phyloP scores from a whole-genome alignment of 768 basidiomycete species.

The Mycena rosella region DNA sequence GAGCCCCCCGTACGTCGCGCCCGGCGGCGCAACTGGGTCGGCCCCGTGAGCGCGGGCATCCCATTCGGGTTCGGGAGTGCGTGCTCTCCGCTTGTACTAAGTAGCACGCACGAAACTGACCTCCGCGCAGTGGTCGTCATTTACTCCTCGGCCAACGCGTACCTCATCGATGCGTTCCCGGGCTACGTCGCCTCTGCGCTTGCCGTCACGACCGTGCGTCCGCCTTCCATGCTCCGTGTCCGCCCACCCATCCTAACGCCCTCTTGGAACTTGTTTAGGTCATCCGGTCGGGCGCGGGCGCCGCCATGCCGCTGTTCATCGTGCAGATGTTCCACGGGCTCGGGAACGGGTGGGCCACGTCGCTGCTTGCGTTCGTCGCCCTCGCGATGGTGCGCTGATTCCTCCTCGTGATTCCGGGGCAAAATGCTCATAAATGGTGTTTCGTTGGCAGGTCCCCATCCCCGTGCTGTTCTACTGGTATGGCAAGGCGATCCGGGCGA shows the following conservation, averaged over 20 bases:
- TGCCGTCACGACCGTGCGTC: constrained; percentile 53
- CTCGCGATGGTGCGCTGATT: constrained; percentile 44
- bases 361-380: constrained; percentile 51
- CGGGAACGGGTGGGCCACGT: constrained; percentile 54
- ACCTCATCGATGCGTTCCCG: constrained; percentile 56
- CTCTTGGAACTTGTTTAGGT: no score
- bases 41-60: constrained; percentile 50
- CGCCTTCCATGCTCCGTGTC: constrained; percentile 34
- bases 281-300: constrained; percentile 51
- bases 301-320: constrained; percentile 53
- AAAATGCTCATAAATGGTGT: no score
- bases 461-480: constrained; percentile 11
- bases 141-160: constrained; percentile 56
- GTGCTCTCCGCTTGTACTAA: background rate
- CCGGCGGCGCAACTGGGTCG: constrained; percentile 53
- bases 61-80: constrained; percentile 51
- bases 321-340: constrained; percentile 56
- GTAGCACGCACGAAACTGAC: background rate
- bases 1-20: constrained; percentile 48
- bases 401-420: background rate
- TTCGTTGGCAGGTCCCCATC: background rate
- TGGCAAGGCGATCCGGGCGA: constrained; percentile 9
- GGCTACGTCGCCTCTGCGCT: constrained; percentile 55
- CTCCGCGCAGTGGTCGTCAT: constrained; percentile 47
- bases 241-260: no score